Evolutionary conservation across 805 yeast genomes (phyloP), one percentile per base, ranked within the genome.

Genomic region (Candida argentea): DNA sequence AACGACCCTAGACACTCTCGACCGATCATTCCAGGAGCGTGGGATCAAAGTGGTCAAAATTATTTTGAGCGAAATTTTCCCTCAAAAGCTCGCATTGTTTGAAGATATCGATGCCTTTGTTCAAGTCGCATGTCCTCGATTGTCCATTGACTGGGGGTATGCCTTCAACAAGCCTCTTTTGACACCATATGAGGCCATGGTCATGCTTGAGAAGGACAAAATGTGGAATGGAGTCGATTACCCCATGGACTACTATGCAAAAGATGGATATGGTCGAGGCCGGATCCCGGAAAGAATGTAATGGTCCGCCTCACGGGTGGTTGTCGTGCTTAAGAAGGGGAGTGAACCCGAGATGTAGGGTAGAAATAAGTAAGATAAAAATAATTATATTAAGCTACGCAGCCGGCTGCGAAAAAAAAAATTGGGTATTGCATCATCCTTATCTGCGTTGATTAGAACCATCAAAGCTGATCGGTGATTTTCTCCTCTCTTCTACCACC

Each of bases 61-160:
- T 31, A 76, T 91, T 20, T 53, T 91, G 10, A 81, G 94, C 31
- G 98, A 91, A 51, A 85, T 91, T 12, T 87, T 91, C 55, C 98
- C 98, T 0, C 81, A 75, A 29, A 91, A 91, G 43, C 60, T 91
- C 20, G 78, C 95, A 7, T 79, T 82, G 77, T 91, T 91, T 54
- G 87, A 84, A 43, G 91, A 84, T 44, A 73, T 89, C 11, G 98
- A 91, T 53, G 94, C 87, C 2, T 91, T 91, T 65, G 82, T 91
- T 9, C 98, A 91, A 54, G 94, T 91, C 3, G 98, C 98, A 1
- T 91, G 98, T 50, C 98, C 98, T 0, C 65, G 98, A 44, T 59
- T 91, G 25, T 84, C 95, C 2, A 89, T 91, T 23, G 98, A 91
- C 52, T 91, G 98, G 98, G 98, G 98, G 0, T 91, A 91, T 51